A percentile compares a stretch with the other conserved stretches of the same genome.
phyloP scores from a whole-genome alignment of 1,284 basidiomycete species.

The Somion occarium region DNA sequence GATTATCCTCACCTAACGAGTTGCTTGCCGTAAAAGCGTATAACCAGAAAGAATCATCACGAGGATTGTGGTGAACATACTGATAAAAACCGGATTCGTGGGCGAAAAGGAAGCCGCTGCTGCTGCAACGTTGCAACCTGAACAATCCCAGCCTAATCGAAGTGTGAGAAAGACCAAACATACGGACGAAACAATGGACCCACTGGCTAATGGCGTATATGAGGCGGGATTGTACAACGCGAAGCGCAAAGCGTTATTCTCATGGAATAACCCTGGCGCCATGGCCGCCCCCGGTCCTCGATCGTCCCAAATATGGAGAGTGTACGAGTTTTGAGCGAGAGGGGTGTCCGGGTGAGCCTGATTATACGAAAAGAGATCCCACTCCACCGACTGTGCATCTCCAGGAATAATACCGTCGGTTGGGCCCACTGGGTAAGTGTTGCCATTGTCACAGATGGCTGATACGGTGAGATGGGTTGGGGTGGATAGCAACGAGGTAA shows the following conservation, averaged over 20 bases:
- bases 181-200: slow-evolving; percentile 34
- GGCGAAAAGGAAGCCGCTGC: slow-evolving; percentile 42
- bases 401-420: slow-evolving; percentile 71
- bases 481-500: slow-evolving; percentile 63
- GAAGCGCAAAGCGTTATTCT: slow-evolving; percentile 72
- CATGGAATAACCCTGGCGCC: slow-evolving; percentile 62
- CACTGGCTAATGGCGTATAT: slow-evolving; percentile 70
- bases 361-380: slow-evolving; percentile 81
- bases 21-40: slow-evolving; percentile 45
- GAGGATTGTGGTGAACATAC: slow-evolving; percentile 62
- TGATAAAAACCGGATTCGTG: slow-evolving; percentile 62
- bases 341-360: slow-evolving; percentile 59
- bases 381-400: slow-evolving; percentile 65
- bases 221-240: slow-evolving; percentile 80
- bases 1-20: slow-evolving; percentile 14
- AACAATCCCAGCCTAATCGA: slow-evolving; percentile 70
- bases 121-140: slow-evolving; percentile 49
- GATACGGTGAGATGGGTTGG: slow-evolving; percentile 76
- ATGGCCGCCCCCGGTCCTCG: slow-evolving; percentile 60
- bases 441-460: slow-evolving; percentile 80
- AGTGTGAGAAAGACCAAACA: slow-evolving; percentile 2
- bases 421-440: slow-evolving; percentile 85
- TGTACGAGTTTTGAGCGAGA: slow-evolving; percentile 73
- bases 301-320: slow-evolving; percentile 75
- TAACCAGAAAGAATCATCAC: slow-evolving; percentile 73